These are phyloP conservation scores for Mycocentrospora acerina DNA, from an alignment of 2,329 filamentous ascomycete species.

Conservation along the genomic window DNA sequence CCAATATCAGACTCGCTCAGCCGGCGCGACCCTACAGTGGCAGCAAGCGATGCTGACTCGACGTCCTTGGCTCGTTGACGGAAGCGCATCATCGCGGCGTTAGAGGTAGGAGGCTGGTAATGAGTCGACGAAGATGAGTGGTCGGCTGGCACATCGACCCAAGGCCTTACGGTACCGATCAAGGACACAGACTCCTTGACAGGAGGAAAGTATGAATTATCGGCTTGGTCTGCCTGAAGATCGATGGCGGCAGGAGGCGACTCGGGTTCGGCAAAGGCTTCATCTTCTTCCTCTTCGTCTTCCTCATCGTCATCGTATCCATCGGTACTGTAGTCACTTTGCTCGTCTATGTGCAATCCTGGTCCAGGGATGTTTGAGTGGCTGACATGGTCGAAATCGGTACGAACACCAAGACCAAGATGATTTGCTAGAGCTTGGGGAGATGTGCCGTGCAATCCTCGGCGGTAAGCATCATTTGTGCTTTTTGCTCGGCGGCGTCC, in stretches of 20 bases:
- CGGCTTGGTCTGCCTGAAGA: constrained; percentile 23
- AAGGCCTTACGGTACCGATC: constrained; percentile 40
- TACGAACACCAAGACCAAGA: constrained; percentile 36
- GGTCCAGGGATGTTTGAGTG: constrained; percentile 53
- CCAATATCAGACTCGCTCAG: constrained; percentile 65
- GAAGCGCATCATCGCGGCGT: constrained; percentile 58
- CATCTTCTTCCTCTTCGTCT: background rate
- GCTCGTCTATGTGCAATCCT: constrained; percentile 46
- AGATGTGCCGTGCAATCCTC: constrained; percentile 12
- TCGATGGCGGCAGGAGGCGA: constrained; percentile 41
- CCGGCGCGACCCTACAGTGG: constrained; percentile 70
- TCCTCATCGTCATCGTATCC: constrained; percentile 38
- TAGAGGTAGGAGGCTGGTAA: constrained; percentile 56
- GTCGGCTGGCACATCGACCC: constrained; percentile 50
- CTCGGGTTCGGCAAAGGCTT: constrained; percentile 24
- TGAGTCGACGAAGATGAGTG: constrained; percentile 33
- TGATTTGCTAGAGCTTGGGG: background rate
- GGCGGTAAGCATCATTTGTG: constrained; percentile 41
- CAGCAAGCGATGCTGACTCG: constrained; percentile 59
- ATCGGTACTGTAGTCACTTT: constrained; percentile 40
- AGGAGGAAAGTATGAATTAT: constrained; percentile 36
- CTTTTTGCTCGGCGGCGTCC: constrained; percentile 52
- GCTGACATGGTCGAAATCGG: constrained; percentile 33
- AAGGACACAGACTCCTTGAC: constrained; percentile 24
- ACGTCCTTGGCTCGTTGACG: constrained; percentile 52